These are phyloP conservation scores for Pichia sp. DNA, from an alignment of 1,139 yeast genomes.

Conservation along the genomic window DNA sequence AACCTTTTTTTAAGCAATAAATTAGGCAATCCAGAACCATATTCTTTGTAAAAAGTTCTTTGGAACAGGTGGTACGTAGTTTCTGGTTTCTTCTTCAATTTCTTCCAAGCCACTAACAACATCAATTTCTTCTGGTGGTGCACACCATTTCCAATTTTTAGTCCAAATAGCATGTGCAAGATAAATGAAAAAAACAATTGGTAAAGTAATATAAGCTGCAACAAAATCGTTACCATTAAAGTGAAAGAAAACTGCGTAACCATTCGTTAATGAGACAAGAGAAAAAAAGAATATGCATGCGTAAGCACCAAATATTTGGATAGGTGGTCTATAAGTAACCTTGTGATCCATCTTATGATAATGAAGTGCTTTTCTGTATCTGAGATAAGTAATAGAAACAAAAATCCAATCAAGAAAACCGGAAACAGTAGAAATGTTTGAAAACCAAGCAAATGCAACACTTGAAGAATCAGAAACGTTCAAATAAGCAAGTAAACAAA, in stretches of 20 bases:
- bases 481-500: conserved; percentile 34
- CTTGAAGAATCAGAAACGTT: conserved; percentile 28
- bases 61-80: conserved; percentile 33
- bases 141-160: conserved; percentile 31
- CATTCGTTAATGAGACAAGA: conserved; percentile 49
- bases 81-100: conserved; percentile 36
- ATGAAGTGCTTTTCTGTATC: conserved; percentile 43
- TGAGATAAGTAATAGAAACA: conserved; percentile 37
- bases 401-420: conserved; percentile 35
- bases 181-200: conserved; percentile 45
- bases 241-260: conserved; percentile 50
- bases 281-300: conserved; percentile 38
- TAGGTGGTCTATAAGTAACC: conserved; percentile 40
- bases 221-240: conserved; percentile 45
- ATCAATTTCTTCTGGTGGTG: conserved; percentile 41
- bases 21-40: conserved; percentile 38
- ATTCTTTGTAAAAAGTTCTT: conserved; percentile 33
- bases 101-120: conserved; percentile 41
- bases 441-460: conserved; percentile 33
- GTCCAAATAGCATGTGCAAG: conserved; percentile 33
- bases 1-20: background rate
- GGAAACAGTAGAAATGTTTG: conserved; percentile 34
- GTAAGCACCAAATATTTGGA: conserved; percentile 44
- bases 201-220: conserved; percentile 58
- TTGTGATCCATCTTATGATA: conserved; percentile 39